phyloP scores from a whole-genome alignment of 2,329 filamentous ascomycete genomes.

The Ceratocystis albifundus region DNA sequence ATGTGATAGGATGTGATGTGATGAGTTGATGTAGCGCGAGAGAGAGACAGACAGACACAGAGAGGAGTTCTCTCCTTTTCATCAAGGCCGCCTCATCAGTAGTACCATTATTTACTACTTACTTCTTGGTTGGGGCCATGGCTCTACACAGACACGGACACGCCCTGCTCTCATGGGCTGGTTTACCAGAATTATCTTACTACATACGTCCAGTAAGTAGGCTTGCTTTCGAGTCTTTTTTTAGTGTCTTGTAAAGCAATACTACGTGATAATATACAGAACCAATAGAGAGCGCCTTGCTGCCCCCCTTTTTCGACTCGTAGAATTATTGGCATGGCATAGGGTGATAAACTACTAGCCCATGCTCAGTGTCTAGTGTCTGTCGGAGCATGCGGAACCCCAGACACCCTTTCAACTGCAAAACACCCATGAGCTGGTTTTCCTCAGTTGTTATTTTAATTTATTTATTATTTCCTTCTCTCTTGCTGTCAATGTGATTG shows the following conservation, averaged over 20 bases:
- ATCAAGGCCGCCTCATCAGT: no score
- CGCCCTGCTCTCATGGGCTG: no score
- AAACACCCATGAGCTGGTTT: background rate
- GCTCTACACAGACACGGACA: no score
- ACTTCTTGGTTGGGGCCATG: no score
- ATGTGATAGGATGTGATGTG: background rate
- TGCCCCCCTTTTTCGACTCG: background rate
- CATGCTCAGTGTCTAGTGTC: background rate
- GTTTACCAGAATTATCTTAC: no score
- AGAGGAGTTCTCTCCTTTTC: no score
- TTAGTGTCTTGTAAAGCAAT: no score
- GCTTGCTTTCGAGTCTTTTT: no score
- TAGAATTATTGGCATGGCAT: background rate
- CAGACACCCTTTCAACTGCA: background rate
- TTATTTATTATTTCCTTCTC: background rate
- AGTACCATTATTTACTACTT: no score
- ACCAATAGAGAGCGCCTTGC: background rate
- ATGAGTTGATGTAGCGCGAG: background rate
- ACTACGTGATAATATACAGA: no score
- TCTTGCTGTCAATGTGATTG: background rate
- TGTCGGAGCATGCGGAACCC: background rate
- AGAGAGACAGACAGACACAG: no score
- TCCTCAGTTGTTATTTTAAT: background rate
- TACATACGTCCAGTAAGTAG: no score
- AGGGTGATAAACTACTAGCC: background rate